Evolutionary conservation across 495 filamentous ascomycete species (phyloP).

Genomic region (Podospora australis): DNA sequence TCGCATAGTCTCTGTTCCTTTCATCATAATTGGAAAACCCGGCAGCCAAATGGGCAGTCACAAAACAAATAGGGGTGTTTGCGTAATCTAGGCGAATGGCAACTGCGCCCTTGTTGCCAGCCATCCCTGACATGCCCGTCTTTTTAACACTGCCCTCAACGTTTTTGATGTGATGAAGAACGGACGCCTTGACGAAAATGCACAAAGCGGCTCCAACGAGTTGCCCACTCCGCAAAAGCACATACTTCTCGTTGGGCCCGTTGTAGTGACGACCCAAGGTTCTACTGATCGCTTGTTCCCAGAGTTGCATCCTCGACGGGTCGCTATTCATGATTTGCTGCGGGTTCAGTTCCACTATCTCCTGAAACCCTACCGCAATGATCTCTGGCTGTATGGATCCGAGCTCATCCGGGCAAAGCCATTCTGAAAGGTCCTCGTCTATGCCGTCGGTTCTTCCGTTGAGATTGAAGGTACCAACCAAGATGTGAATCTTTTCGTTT

Average conservation of each 20-base stretch:
- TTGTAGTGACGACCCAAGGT: conserved; percentile 68
- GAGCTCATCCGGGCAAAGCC: conserved; percentile 60
- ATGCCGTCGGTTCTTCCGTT: conserved; percentile 77
- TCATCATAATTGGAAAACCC: conserved; percentile 98
- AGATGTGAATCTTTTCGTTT: conserved; percentile 47
- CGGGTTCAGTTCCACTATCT: conserved; percentile 93
- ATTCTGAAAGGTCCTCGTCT: conserved; percentile 71
- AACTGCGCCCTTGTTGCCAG: conserved; percentile 96
- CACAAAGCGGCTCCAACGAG: conserved; percentile 89
- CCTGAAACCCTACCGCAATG: conserved; percentile 87
- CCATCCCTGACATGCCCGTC: conserved; percentile 95
- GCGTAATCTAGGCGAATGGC: conserved; percentile 94
- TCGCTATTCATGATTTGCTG: conserved; percentile 99
- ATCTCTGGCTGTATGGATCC: conserved; percentile 61
- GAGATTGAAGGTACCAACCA: conserved; percentile 88
- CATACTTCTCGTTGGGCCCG: conserved; percentile 66
- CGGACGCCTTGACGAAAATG: conserved; percentile 77
- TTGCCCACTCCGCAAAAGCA: conserved; percentile 84
- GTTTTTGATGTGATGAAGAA: conserved; percentile 78
- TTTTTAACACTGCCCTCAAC: conserved; percentile 96
- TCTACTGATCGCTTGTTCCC: conserved; percentile 75
- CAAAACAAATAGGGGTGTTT: conserved; percentile 89
- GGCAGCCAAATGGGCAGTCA: conserved; percentile 93
- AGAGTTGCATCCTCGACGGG: conserved; percentile 72
- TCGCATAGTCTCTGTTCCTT: conserved; percentile 84